Base-by-base conservation (phyloP, 441 rosid species). In the Flueggea neowawraea region DNA sequence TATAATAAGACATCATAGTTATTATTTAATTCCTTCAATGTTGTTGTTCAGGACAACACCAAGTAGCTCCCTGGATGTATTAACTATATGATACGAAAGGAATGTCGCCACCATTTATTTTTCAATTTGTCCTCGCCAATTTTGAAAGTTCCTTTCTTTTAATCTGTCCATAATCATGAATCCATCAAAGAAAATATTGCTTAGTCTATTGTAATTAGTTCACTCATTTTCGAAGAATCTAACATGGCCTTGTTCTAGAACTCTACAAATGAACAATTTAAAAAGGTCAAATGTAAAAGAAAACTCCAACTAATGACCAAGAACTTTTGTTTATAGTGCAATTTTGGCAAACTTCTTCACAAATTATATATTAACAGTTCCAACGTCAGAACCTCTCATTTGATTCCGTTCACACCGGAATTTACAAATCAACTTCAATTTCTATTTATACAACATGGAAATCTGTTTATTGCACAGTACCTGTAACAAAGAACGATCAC, bases 401-500 rank as follows among this genome's bases (percentile, higher is more conserved):
- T 57, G 72, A 69, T 69, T 69, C 72, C 63, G 3, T 69, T 69
- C 72, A 69, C 72, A 69, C 67, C 36, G 7, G 53, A 6, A 17
- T 44, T n/a, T 54, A 62, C 61, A 56, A 50, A 43, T 54, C 33
- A 16, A 32, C 28, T 28, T 36, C 16, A 41, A 12, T 41, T 32
- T 50, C 66, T 58, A 43, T 14, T 14, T 13, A 47, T 28, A 31
- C 6, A 7, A 8, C 7, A 45, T 16, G 15, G 28, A 14, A 12
- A 12, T 17, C 55, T 36, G 7, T 36, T 36, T 36, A 36, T 5
- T 36, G 7, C 41, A 36, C 41, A 36, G 41, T 36, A 5, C 41
- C 41, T 36, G 7, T 2, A 47, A 9, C 5, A 47, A 47, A 47
- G 7, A 47, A 47, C 3, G 5, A 10, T 43, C 8, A 43, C 8